Evolutionary conservation across 2,329 filamentous ascomycete species (phyloP).

Genomic region (Fusarium piperis): DNA sequence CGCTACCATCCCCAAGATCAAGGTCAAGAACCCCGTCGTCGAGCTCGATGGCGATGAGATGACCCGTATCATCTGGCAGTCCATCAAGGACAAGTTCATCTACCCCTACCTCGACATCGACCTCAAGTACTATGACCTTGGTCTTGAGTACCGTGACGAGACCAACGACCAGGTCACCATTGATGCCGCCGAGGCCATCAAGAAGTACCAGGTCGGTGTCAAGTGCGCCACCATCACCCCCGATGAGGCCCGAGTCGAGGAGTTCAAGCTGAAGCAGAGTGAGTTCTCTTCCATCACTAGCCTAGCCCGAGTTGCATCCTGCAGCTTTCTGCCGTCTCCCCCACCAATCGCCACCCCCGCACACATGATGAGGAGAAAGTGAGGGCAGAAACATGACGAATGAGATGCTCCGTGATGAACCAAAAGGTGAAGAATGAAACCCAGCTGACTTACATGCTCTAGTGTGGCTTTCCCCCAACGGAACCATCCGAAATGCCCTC

Average conservation of each 20-base stretch:
- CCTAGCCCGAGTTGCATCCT: constrained; percentile 24
- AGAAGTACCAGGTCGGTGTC: constrained; percentile 98
- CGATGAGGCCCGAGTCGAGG: constrained; percentile 94
- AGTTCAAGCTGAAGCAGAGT: constrained; percentile 99
- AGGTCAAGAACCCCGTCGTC: constrained; percentile 99
- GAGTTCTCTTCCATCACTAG: constrained; percentile 49
- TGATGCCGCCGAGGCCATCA: constrained; percentile 95
- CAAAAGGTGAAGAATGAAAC: constrained; percentile 9
- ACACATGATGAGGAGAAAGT: constrained; percentile 33
- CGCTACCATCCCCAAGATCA: constrained; percentile 77
- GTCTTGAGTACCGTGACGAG: constrained; percentile 92
- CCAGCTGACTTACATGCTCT: constrained; percentile 32
- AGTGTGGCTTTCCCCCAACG: constrained; percentile 99
- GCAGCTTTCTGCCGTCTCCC: constrained; percentile 14
- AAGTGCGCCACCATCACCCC: constrained; percentile 99
- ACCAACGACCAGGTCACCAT: constrained; percentile 96
- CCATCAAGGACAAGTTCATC: constrained; percentile 99
- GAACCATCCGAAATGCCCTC: constrained; percentile 79
- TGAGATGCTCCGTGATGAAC: constrained; percentile 11
- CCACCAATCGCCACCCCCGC: constrained; percentile 38
- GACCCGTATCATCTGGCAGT: constrained; percentile 99
- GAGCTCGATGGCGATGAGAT: constrained; percentile 96
- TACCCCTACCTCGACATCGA: constrained; percentile 95
- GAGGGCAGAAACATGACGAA: constrained; percentile 24
- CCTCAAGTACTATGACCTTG: constrained; percentile 97